Percentiles rank a stretch among this genome's conserved stretches.
These are phyloP conservation scores for Acanthamoeba castellanii DNA, from an alignment of 208 protist species.

Conservation along the genomic window DNA sequence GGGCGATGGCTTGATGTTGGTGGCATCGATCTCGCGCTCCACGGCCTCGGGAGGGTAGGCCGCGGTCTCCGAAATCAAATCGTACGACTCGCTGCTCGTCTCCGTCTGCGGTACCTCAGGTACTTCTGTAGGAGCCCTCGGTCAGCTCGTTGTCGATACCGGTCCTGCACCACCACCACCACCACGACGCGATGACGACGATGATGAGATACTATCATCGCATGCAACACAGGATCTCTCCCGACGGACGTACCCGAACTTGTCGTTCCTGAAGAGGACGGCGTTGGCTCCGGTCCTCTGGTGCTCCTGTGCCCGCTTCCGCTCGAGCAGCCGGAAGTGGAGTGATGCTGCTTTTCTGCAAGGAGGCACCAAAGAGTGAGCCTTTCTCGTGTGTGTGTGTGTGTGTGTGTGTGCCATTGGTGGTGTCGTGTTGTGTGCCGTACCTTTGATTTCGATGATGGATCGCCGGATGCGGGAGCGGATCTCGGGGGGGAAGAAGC, in stretches of 20 bases:
- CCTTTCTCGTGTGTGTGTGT: too few relatives aligned
- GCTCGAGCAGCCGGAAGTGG: constrained; percentile 2
- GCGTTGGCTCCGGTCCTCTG: constrained; percentile 24
- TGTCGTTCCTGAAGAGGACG: constrained; percentile 31
- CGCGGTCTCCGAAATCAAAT: constrained; percentile 54
- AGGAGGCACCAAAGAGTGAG: too few relatives aligned
- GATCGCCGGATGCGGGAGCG: constrained; percentile 63
- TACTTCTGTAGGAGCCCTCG: constrained; percentile 39
- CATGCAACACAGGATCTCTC: too few relatives aligned
- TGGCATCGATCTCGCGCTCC: constrained; percentile 57
- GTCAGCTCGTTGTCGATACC: constrained; percentile 31
- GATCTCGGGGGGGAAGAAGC: constrained; percentile 43
- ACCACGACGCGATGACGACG: not conserved
- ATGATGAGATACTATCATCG: not conserved
- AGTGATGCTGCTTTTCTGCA: constrained; percentile 64
- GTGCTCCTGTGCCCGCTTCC: constrained; percentile 53
- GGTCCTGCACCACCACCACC: not conserved
- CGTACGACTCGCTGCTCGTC: constrained; percentile 30
- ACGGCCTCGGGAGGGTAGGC: constrained; percentile 61
- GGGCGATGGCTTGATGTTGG: constrained; percentile 61
- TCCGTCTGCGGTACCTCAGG: constrained; percentile 30
- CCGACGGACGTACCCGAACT: constrained; percentile 1
- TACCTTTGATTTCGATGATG: constrained; percentile 55
- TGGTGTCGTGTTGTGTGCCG: not conserved
- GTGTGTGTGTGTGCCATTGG: not conserved